Evolutionary conservation across 176 grass and related monocot species (phyloP).

Genomic region (Tillandsia leiboldiana): DNA sequence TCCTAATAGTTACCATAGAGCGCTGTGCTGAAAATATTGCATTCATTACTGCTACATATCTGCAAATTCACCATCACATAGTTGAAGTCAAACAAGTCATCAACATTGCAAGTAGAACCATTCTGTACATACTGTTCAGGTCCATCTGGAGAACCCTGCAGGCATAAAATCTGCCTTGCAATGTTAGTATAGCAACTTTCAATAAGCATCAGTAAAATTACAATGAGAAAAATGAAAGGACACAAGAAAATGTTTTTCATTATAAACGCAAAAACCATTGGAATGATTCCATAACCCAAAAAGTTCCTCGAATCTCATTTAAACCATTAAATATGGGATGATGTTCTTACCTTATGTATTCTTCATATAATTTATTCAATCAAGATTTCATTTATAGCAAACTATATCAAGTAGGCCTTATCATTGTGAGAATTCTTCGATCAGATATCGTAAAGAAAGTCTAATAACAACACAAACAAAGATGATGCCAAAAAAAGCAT

Average conservation of each 20-base stretch:
- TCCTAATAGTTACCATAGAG: constrained; percentile 48
- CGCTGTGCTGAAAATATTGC: constrained; percentile 95
- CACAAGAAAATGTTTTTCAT: background rate
- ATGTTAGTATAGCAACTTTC: constrained; percentile 18
- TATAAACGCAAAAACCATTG: too few species aligned
- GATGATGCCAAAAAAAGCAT: background rate
- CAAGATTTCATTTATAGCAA: too few species aligned
- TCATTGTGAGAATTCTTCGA: background rate
- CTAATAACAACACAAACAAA: too few species aligned
- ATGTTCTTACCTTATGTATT: too few species aligned
- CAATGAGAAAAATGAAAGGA: constrained; percentile 15
- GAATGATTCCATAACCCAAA: too few species aligned
- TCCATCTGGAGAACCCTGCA: constrained; percentile 93
- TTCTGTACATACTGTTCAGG: constrained; percentile 74
- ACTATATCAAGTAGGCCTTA: background rate
- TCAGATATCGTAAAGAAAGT: too few species aligned
- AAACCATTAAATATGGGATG: too few species aligned
- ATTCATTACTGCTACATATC: constrained; percentile 98
- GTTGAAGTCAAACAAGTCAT: constrained; percentile 5
- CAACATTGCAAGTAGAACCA: background rate
- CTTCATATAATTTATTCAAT: too few species aligned
- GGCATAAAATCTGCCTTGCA: constrained; percentile 67
- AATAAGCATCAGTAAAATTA: background rate
- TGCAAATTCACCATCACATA: constrained; percentile 31
- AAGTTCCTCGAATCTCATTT: too few species aligned